Conservation (phyloP, 2,329 filamentous ascomycete species). For the Pestalotiopsis sp. region DNA sequence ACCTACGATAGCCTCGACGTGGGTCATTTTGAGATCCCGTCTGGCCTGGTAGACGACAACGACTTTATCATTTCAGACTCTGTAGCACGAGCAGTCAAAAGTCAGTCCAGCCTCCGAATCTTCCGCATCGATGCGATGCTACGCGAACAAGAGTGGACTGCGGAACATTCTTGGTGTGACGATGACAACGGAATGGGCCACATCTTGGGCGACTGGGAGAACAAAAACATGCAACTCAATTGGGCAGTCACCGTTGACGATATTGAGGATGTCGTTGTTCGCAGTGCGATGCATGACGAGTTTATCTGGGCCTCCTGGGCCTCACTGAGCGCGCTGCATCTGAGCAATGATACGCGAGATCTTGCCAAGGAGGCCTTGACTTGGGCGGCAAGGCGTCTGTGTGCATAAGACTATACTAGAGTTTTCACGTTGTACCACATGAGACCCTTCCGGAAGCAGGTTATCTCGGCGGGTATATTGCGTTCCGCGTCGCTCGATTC, state of each 20-base stretch:
- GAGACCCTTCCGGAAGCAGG: no score
- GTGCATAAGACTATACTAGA: not conserved
- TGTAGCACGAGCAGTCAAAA: conserved; percentile 25
- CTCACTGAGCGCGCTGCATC: conserved; percentile 18
- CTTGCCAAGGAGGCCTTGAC: conserved; percentile 27
- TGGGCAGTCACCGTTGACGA: conserved; percentile 30
- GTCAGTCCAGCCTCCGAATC: conserved; percentile 27
- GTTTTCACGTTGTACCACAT: not conserved
- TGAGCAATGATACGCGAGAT: conserved; percentile 21
- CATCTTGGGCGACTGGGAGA: not conserved
- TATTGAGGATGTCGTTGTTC: conserved; percentile 27
- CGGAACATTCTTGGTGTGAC: conserved; percentile 15
- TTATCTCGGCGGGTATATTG: no score
- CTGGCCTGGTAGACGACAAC: conserved; percentile 25
- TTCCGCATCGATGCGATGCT: conserved; percentile 26
- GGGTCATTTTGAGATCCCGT: conserved; percentile 23
- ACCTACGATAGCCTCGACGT: not conserved
- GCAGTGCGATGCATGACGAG: conserved; percentile 32
- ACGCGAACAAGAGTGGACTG: conserved; percentile 14
- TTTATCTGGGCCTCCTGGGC: conserved; percentile 28
- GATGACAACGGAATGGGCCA: not conserved
- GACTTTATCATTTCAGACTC: conserved; percentile 33
- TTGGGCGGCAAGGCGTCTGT: conserved; percentile 26
- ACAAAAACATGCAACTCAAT: conserved; percentile 27
- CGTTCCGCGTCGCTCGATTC: not conserved